A percentile compares a stretch with the other conserved stretches of the same genome.
Conservation (phyloP, 2,329 filamentous ascomycete genomes). For the Claviceps cyperi region DNA sequence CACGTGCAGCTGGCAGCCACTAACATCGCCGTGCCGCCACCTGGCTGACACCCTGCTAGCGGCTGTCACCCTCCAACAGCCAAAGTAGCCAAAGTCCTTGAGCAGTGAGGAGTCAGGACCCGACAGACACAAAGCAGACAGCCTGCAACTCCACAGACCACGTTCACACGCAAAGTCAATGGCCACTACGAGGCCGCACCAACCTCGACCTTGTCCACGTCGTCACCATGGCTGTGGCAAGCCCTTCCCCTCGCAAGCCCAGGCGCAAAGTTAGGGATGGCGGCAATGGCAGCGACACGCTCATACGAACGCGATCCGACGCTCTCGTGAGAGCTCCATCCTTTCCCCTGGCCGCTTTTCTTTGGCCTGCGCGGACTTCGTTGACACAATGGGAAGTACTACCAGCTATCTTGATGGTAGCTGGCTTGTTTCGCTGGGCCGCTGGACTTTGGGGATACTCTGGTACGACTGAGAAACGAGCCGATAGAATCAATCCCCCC, state of each 20-base stretch:
- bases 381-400: conserved; percentile 85
- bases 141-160: neutral
- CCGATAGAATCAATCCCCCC: neutral
- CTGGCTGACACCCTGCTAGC: too few relatives aligned
- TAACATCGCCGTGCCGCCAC: too few relatives aligned
- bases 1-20: too few relatives aligned
- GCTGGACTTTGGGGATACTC: conserved; percentile 92
- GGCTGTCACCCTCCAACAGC: too few relatives aligned
- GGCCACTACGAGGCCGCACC: neutral
- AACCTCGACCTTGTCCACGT: conserved; percentile 3
- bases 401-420: conserved; percentile 75
- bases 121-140: neutral
- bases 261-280: conserved; percentile 39
- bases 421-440: conserved; percentile 87
- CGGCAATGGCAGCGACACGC: conserved; percentile 25
- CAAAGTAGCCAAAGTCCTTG: too few relatives aligned
- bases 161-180: neutral
- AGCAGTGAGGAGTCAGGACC: too few relatives aligned
- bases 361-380: conserved; percentile 78
- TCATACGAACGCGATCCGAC: conserved; percentile 19
- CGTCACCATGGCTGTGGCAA: conserved; percentile 30
- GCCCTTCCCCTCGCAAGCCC: conserved; percentile 42
- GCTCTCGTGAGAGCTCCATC: conserved; percentile 46
- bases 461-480: conserved; percentile 33
- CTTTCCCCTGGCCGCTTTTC: conserved; percentile 84